These are phyloP conservation scores for Euphorbia corollata DNA, from an alignment of 441 rosid species.

Conservation along the genomic window DNA sequence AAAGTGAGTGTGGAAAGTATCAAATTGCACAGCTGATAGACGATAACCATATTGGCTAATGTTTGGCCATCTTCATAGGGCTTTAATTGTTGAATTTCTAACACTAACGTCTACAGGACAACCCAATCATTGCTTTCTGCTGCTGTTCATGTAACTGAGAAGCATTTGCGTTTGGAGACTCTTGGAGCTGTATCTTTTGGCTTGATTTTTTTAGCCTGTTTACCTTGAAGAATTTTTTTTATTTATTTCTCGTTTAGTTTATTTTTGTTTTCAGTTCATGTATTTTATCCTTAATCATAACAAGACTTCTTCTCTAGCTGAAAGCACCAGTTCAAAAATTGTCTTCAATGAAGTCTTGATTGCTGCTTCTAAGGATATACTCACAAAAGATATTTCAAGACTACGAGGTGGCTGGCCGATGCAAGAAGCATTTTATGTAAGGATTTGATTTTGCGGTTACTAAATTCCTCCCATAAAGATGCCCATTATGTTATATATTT, in stretches of 20 bases:
- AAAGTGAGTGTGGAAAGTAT: background rate
- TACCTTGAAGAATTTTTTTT: constrained; percentile 14
- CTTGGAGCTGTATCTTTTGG: constrained; percentile 88
- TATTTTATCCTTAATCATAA: constrained; percentile 38
- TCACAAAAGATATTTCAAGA: constrained; percentile 94
- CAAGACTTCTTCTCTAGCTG: constrained; percentile 82
- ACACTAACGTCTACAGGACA: constrained; percentile 47
- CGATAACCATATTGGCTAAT: too few relatives aligned
- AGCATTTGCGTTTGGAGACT: constrained; percentile 83
- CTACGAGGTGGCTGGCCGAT: constrained; percentile 99
- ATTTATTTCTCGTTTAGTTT: constrained; percentile 6
- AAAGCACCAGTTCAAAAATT: constrained; percentile 65
- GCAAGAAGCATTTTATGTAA: constrained; percentile 95
- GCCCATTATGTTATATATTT: background rate
- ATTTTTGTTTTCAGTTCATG: constrained; percentile 4
- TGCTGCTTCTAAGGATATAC: constrained; percentile 81
- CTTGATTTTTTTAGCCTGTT: constrained; percentile 18
- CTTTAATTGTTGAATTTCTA: background rate
- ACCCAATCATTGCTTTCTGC: constrained; percentile 92
- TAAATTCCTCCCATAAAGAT: constrained; percentile 7
- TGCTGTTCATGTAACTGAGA: constrained; percentile 80
- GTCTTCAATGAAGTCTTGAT: constrained; percentile 85
- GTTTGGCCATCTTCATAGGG: background rate
- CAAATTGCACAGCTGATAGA: background rate
- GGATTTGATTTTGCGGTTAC: constrained; percentile 26